Percentiles rank a stretch among this genome's conserved stretches.
These are phyloP conservation scores for Verticillium albo-atrum DNA, from an alignment of 2,329 filamentous ascomycete species.

Conservation along the genomic window DNA sequence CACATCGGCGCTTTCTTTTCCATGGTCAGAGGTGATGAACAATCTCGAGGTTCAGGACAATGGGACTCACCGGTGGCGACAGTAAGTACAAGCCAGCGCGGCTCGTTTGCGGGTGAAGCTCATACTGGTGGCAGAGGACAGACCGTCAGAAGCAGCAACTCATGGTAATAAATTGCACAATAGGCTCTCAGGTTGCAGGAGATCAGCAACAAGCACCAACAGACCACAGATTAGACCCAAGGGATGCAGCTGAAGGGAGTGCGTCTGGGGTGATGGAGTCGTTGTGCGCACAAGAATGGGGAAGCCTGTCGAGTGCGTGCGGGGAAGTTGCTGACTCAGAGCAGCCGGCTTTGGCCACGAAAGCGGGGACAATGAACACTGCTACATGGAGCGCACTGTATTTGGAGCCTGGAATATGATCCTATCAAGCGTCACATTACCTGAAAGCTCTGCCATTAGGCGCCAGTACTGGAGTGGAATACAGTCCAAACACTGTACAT, in stretches of 20 bases:
- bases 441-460: too few species aligned
- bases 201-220: neutral
- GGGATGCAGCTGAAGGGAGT: neutral
- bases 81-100: constrained; percentile 22
- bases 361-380: too few species aligned
- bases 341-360: too few species aligned
- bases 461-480: too few species aligned
- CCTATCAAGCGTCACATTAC: too few species aligned
- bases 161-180: neutral
- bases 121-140: constrained; percentile 10
- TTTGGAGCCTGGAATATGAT: too few species aligned
- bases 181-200: neutral
- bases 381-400: too few species aligned
- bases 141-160: neutral
- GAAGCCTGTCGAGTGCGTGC: neutral
- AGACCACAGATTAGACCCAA: neutral
- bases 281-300: neutral
- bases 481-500: too few species aligned
- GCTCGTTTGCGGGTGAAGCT: constrained; percentile 21
- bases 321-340: neutral
- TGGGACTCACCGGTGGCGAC: constrained; percentile 18
- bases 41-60: neutral
- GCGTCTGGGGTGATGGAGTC: neutral
- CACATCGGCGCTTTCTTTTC: constrained; percentile 22
- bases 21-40: neutral